A percentile compares a stretch with the other conserved stretches of the same genome.
Evolutionary conservation across 83 land plant species (phyloP).

Genomic region (Picea mariana): DNA sequence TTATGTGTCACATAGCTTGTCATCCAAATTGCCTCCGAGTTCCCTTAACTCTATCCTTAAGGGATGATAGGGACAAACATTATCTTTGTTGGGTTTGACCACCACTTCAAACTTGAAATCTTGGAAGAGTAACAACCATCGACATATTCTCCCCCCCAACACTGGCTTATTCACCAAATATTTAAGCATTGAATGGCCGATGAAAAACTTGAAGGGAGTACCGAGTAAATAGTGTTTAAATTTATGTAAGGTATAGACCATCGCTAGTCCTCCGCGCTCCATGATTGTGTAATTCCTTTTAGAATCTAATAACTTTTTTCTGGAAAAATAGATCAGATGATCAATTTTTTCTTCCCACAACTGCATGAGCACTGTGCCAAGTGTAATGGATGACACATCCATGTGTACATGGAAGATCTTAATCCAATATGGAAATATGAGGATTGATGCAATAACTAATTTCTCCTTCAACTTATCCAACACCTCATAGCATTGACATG

Average conservation of each 20-base stretch:
- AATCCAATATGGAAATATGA: too few species aligned
- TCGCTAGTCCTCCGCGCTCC: not conserved
- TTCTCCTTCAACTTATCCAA: too few species aligned
- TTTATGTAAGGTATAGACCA: not conserved
- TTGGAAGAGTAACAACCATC: not conserved
- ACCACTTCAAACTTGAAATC: not conserved
- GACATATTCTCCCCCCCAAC: not conserved
- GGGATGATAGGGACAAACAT: not conserved
- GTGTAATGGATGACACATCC: too few species aligned
- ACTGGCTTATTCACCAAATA: not conserved
- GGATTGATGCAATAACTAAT: too few species aligned
- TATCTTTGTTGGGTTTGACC: not conserved
- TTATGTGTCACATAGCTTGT: too few species aligned
- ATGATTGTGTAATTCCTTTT: not conserved
- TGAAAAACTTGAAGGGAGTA: not conserved
- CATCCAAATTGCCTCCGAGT: too few species aligned
- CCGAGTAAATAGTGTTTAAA: not conserved
- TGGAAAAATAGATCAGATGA: not conserved
- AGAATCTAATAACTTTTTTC: not conserved
- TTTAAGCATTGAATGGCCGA: not conserved
- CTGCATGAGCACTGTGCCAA: not conserved
- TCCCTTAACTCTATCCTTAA: not conserved
- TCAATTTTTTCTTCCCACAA: not conserved
- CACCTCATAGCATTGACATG: too few species aligned
- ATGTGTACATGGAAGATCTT: too few species aligned